A percentile compares a stretch with the other conserved stretches of the same genome.
Conservation (phyloP, 352 stramenopile genomes). For the Globisporangium yorkense region DNA sequence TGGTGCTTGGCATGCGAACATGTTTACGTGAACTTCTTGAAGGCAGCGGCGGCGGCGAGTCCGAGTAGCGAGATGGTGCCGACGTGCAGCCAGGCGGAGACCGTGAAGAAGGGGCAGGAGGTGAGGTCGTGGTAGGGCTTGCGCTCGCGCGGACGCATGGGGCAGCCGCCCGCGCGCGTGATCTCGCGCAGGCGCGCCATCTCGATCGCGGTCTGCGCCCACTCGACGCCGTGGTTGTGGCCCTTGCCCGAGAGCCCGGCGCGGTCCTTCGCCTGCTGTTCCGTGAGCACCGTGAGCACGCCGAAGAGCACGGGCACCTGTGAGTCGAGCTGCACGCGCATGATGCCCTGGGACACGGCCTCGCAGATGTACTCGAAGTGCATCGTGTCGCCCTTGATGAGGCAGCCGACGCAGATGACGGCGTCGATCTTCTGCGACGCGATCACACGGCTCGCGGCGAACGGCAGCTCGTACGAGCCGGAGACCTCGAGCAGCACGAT, state of each 20-base stretch:
- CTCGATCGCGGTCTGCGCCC: slow-evolving; percentile 95
- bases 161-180: slow-evolving; percentile 50
- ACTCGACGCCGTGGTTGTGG: slow-evolving; percentile 95
- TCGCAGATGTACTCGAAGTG: slow-evolving; percentile 99
- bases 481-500: slow-evolving; percentile 85
- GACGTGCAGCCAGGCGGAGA: slow-evolving; percentile 74
- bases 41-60: slow-evolving; percentile 32
- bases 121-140: slow-evolving; percentile 68
- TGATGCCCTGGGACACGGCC: slow-evolving; percentile 94
- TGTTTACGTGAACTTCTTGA: slow-evolving; percentile 57
- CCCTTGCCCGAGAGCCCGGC: slow-evolving; percentile 74
- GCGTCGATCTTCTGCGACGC: slow-evolving; percentile 93
- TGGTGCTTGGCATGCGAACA: too few relatives aligned
- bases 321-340: slow-evolving; percentile 93
- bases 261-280: slow-evolving; percentile 94
- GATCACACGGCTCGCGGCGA: slow-evolving; percentile 88
- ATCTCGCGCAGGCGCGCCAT: slow-evolving; percentile 90
- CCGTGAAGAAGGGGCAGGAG: slow-evolving; percentile 73
- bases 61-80: slow-evolving; percentile 50
- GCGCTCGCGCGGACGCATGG: slow-evolving; percentile 62
- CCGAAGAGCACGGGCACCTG: slow-evolving; percentile 86
- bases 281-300: slow-evolving; percentile 95
- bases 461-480: slow-evolving; percentile 96
- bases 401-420: slow-evolving; percentile 93
- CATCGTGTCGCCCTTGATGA: slow-evolving; percentile 97